Percentiles rank a stretch among this genome's conserved stretches.
phyloP scores from a whole-genome alignment of 192 early-diverging fungal species.

The Physocladia obscura region DNA sequence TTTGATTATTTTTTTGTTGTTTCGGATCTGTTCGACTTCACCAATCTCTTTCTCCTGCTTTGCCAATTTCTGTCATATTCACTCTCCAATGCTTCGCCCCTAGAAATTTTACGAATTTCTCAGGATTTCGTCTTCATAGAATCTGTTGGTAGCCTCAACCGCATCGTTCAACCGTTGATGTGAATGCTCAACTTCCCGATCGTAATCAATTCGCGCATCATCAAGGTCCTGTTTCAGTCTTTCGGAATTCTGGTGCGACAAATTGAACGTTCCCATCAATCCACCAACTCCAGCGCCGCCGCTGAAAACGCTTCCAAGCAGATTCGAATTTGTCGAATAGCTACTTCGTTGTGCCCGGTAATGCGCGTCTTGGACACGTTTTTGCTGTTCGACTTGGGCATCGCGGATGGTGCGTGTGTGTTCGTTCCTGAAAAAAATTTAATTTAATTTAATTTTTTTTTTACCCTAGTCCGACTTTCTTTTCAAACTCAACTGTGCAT shows the following conservation, averaged over 20 bases:
- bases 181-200: constrained; percentile 32
- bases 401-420: constrained; percentile 36
- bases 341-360: constrained; percentile 9
- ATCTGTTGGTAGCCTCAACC: constrained; percentile 31
- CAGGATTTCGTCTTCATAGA: constrained; percentile 30
- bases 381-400: constrained; percentile 29
- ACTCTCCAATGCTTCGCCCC: no score
- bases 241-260: not conserved
- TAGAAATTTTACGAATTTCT: not conserved
- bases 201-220: constrained; percentile 26
- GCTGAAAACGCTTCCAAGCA: not conserved
- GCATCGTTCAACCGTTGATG: constrained; percentile 33
- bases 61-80: no score
- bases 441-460: not conserved
- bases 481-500: constrained; percentile 29
- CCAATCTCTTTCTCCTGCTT: no score
- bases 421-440: not conserved
- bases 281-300: not conserved
- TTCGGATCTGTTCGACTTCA: no score
- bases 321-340: not conserved
- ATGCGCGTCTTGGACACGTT: constrained; percentile 24
- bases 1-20: no score
- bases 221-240: constrained; percentile 15
- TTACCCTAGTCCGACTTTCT: not conserved
- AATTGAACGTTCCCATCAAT: not conserved